Conservation (phyloP, 1,139 yeast species). For the Komagataea norvegica region DNA sequence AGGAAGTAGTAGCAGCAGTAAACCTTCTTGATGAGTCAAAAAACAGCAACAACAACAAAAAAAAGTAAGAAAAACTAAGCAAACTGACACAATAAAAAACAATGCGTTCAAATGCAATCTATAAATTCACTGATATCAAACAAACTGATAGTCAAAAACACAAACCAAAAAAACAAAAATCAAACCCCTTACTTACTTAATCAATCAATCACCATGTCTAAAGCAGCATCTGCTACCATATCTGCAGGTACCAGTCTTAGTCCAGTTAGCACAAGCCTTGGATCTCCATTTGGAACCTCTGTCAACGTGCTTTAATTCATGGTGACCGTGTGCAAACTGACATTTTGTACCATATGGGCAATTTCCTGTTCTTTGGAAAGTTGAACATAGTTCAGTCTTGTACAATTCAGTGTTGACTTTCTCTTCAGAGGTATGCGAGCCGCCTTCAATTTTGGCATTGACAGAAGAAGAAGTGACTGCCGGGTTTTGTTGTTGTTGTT, state of each 20-base stretch:
- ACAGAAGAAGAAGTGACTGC: conserved; percentile 4
- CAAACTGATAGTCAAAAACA: background rate
- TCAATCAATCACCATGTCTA: conserved; percentile 54
- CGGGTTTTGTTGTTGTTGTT: conserved; percentile 3
- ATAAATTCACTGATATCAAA: no score
- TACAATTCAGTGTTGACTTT: conserved; percentile 65
- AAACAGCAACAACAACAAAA: no score
- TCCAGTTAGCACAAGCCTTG: conserved; percentile 88
- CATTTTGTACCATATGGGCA: conserved; percentile 92
- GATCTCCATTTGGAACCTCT: conserved; percentile 88
- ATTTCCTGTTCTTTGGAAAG: conserved; percentile 63
- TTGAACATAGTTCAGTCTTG: conserved; percentile 87
- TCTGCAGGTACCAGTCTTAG: conserved; percentile 74
- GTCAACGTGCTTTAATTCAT: conserved; percentile 67
- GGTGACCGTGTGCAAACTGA: conserved; percentile 89
- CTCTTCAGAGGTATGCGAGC: conserved; percentile 29
- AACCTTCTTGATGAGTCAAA: no score
- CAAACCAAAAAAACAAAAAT: background rate
- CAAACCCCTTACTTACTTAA: background rate
- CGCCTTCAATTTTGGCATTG: conserved; percentile 9
- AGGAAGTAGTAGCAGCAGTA: no score
- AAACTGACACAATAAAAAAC: no score
- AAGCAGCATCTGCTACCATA: conserved; percentile 92
- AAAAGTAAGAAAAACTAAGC: no score
- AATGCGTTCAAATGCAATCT: no score